phyloP scores from a whole-genome alignment of 805 yeast genomes.

The Wickerhamomyces tratensis region DNA sequence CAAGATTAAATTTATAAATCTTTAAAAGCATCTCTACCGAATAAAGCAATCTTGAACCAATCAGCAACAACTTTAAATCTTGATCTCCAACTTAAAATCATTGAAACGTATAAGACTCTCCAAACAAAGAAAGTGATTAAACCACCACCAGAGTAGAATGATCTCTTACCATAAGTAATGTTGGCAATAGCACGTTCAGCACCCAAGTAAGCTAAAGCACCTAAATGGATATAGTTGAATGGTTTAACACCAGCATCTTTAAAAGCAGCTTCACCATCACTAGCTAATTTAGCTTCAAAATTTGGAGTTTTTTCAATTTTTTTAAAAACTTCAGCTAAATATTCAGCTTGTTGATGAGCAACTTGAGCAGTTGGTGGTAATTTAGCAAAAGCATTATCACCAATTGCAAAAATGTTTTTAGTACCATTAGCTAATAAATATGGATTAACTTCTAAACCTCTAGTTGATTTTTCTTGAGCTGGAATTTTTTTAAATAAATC shows the following conservation, averaged over 20 bases:
- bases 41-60: conserved; percentile 80
- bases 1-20: conserved; percentile 35
- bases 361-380: conserved; percentile 97
- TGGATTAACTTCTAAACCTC: conserved; percentile 80
- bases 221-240: conserved; percentile 79
- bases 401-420: conserved; percentile 75
- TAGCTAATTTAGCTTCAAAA: conserved; percentile 26
- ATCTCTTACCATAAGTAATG: conserved; percentile 69
- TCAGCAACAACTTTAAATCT: conserved; percentile 79
- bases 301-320: conserved; percentile 33
- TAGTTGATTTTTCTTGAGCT: conserved; percentile 73
- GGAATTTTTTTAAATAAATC: conserved; percentile 62
- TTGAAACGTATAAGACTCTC: conserved; percentile 84
- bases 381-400: conserved; percentile 86
- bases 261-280: conserved; percentile 25
- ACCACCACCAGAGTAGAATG: conserved; percentile 81
- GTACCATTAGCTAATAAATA: conserved; percentile 76
- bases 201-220: conserved; percentile 90
- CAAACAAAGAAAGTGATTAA: conserved; percentile 82
- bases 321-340: conserved; percentile 63
- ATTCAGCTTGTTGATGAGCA: conserved; percentile 88
- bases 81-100: conserved; percentile 83
- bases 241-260: conserved; percentile 45
- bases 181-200: conserved; percentile 92
- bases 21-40: conserved; percentile 90